These are phyloP conservation scores for Kurtzmaniella quercitrusa DNA, from an alignment of 1,139 yeast species.

Conservation along the genomic window DNA sequence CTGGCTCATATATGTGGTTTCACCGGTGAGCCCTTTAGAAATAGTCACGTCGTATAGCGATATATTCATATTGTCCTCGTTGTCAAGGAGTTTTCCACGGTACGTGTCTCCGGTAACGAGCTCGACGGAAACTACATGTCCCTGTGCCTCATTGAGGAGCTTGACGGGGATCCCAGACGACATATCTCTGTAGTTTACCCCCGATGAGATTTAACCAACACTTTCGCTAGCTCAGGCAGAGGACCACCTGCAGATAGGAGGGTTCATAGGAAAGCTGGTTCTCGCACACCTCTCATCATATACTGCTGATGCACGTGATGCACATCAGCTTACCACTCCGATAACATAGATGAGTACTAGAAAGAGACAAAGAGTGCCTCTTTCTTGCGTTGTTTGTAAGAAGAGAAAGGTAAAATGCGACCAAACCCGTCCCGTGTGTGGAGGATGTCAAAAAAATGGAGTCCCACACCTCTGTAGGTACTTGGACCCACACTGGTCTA, in stretches of 20 bases:
- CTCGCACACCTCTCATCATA: too few relatives aligned
- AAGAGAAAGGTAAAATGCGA: conserved; percentile 46
- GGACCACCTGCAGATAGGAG: too few relatives aligned
- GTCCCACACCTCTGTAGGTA: conserved; percentile 42
- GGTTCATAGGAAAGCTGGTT: too few relatives aligned
- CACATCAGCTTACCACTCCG: neutral
- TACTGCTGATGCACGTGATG: too few relatives aligned
- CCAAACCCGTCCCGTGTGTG: conserved; percentile 38
- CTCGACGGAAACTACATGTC: conserved; percentile 82
- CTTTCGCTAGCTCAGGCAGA: too few relatives aligned
- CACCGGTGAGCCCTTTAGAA: conserved; percentile 65
- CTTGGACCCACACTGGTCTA: conserved; percentile 39
- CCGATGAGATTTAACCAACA: neutral
- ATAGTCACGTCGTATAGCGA: conserved; percentile 80
- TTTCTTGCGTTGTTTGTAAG: conserved; percentile 40
- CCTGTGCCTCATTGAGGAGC: conserved; percentile 83
- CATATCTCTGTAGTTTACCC: conserved; percentile 17
- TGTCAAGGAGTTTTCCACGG: conserved; percentile 78
- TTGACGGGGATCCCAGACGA: conserved; percentile 80
- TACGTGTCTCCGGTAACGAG: conserved; percentile 82
- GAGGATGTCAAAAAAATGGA: conserved; percentile 40
- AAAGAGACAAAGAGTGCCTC: conserved; percentile 31
- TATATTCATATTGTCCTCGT: conserved; percentile 92
- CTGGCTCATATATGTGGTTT: conserved; percentile 72
- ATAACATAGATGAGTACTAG: neutral